Percentiles rank a stretch among this genome's conserved stretches.
Evolutionary conservation across 805 yeast genomes (phyloP).

Genomic region (Ogataea trehalophila): DNA sequence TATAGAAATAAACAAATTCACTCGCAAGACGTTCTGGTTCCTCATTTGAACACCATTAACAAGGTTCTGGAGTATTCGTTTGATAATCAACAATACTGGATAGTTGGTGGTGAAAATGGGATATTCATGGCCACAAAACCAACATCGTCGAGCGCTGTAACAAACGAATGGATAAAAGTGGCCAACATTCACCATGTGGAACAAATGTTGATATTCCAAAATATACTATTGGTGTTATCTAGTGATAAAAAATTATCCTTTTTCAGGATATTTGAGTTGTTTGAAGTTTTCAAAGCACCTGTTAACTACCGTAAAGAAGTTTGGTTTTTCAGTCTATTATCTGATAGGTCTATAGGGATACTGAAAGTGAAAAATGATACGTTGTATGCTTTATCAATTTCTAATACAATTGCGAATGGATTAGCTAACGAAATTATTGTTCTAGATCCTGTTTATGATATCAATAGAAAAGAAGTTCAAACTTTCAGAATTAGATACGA

Average conservation of each 20-base stretch:
- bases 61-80: too few relatives aligned
- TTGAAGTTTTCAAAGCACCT: background rate
- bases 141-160: background rate
- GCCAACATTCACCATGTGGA: background rate
- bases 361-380: background rate
- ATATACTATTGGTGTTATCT: background rate
- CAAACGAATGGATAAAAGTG: background rate
- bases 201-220: background rate
- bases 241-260: background rate
- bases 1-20: too few relatives aligned
- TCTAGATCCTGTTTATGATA: conserved; percentile 1
- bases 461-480: background rate
- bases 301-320: background rate
- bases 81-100: background rate
- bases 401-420: background rate
- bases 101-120: background rate
- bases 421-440: background rate
- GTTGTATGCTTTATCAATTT: background rate
- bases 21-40: too few relatives aligned
- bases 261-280: background rate
- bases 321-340: background rate
- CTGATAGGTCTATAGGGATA: background rate
- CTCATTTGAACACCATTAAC: background rate
- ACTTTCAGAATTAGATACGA: conserved; percentile 1
- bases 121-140: background rate